Base-by-base conservation (phyloP, 2,329 filamentous ascomycete species). In the Nigrograna mackinnonii region DNA sequence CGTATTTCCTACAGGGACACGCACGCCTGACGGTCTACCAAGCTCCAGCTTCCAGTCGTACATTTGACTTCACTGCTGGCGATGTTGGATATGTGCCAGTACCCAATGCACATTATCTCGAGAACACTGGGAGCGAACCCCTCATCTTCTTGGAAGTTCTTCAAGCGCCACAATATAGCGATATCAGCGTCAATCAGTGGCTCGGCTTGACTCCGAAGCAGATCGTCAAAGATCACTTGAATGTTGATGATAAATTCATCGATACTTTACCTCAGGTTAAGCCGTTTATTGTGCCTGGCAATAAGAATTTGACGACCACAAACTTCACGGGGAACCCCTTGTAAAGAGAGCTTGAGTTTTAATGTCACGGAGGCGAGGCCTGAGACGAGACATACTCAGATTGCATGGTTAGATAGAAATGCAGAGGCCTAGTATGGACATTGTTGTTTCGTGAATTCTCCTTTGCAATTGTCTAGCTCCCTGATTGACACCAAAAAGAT, bases 91-190 rank as follows among this genome's bases (percentile, higher is more conserved):
- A 83, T 46, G 76, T 84, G 9, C 79, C 79, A 2, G 71, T 75
- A 7, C 70, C 74, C 1, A 71, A 74, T 28, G 74, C 77, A 0
- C 82, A 85, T 57, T 85, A 83, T 49, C 68, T 85, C 14, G 80
- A 85, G 65, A 85, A 84, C 55, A 82, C 76, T 0, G 80, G 80
- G 14, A 74, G 70, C 7, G 77, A 79, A 44, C 77, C 82, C 44
- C 62, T 84, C 6, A 66, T 83, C 4, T 82, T 82, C 56, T 66
- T 84, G n/a, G 80, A 84, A 54, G 76, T 84, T 2, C 63, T 84
- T 38, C 77, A 79, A 61, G 76, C 79, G 3, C 57, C 62, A 18
- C 67, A 69, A 38, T 80, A 79, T 46, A 71, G 72, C 12, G 79
- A 83, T 47, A 75, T 83, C 43, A 77, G 73, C 41, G 74, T 81